Conservation (phyloP, 2,329 filamentous ascomycete species). For the Epichloe sp. region DNA sequence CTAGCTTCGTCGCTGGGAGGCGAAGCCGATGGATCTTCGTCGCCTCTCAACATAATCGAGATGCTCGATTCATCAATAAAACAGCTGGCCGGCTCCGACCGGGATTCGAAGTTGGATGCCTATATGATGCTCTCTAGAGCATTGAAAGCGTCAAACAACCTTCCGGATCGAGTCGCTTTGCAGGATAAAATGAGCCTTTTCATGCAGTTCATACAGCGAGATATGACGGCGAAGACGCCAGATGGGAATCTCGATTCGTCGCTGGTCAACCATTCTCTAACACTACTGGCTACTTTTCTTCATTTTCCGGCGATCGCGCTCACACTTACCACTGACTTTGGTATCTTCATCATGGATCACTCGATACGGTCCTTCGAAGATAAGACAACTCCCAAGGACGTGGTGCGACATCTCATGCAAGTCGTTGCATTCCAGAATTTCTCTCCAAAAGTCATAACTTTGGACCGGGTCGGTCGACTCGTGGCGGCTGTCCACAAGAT, state of each 20-base stretch:
- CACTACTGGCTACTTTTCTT: constrained; percentile 63
- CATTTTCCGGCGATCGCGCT: constrained; percentile 59
- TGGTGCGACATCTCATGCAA: constrained; percentile 68
- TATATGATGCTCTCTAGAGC: constrained; percentile 69
- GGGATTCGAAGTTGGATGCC: constrained; percentile 65
- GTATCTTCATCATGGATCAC: constrained; percentile 66
- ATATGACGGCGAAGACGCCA: constrained; percentile 51
- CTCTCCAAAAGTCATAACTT: constrained; percentile 57
- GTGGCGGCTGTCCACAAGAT: constrained; percentile 59
- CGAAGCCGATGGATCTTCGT: constrained; percentile 26
- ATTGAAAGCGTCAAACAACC: constrained; percentile 67
- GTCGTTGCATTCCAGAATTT: constrained; percentile 74
- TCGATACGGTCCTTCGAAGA: constrained; percentile 64
- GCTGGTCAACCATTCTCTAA: constrained; percentile 65
- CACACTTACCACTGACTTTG: constrained; percentile 65
- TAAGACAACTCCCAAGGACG: constrained; percentile 54
- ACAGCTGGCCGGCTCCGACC: constrained; percentile 63
- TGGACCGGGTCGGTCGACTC: constrained; percentile 55
- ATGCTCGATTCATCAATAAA: constrained; percentile 79
- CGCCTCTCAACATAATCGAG: constrained; percentile 47
- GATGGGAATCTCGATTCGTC: constrained; percentile 49
- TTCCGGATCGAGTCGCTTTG: constrained; percentile 62
- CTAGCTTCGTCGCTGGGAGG: constrained; percentile 27
- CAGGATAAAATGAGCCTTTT: constrained; percentile 65
- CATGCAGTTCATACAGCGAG: constrained; percentile 71